Evolutionary conservation across 2,329 filamentous ascomycete genomes (phyloP).

Genomic region (Nemania sp.): DNA sequence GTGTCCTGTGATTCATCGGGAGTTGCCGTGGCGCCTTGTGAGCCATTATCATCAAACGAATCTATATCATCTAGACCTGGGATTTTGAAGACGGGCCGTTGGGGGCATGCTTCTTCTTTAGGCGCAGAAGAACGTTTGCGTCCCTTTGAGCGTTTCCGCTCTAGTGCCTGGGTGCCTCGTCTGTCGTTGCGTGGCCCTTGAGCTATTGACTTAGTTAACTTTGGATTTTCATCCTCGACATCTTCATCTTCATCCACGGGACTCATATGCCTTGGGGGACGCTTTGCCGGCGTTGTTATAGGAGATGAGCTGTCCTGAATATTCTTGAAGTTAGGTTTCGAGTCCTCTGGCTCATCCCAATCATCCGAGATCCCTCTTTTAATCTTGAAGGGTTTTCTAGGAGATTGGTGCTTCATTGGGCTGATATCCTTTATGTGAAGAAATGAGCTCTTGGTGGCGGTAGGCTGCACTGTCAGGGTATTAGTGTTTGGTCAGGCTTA

Average conservation of each 20-base stretch:
- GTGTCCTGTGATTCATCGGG: slow-evolving; percentile 39
- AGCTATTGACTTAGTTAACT: not conserved
- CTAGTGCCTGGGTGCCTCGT: not conserved
- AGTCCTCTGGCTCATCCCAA: slow-evolving; percentile 26
- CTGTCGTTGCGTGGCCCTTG: not conserved
- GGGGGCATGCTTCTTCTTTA: slow-evolving; percentile 29
- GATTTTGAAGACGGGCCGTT: slow-evolving; percentile 45
- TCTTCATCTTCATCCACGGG: slow-evolving; percentile 18
- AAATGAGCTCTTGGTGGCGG: slow-evolving; percentile 10
- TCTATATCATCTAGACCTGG: slow-evolving; percentile 45
- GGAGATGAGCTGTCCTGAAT: slow-evolving; percentile 25
- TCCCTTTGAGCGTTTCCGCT: slow-evolving; percentile 20
- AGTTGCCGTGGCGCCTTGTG: slow-evolving; percentile 20
- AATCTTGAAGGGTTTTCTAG: slow-evolving; percentile 30
- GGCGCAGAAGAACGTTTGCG: slow-evolving; percentile 25
- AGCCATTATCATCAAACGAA: slow-evolving; percentile 36
- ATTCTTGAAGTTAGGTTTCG: slow-evolving; percentile 35
- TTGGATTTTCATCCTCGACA: slow-evolving; percentile 13
- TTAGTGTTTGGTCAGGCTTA: slow-evolving; percentile 15
- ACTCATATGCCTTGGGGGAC: slow-evolving; percentile 18
- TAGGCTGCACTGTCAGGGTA: slow-evolving; percentile 13
- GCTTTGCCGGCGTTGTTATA: slow-evolving; percentile 25
- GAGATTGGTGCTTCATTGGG: slow-evolving; percentile 21
- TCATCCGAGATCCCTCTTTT: slow-evolving; percentile 25
- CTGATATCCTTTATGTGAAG: slow-evolving; percentile 22